These are phyloP conservation scores for Eucalyptus guilfoylei DNA, from an alignment of 345 rosid species.

Conservation along the genomic window DNA sequence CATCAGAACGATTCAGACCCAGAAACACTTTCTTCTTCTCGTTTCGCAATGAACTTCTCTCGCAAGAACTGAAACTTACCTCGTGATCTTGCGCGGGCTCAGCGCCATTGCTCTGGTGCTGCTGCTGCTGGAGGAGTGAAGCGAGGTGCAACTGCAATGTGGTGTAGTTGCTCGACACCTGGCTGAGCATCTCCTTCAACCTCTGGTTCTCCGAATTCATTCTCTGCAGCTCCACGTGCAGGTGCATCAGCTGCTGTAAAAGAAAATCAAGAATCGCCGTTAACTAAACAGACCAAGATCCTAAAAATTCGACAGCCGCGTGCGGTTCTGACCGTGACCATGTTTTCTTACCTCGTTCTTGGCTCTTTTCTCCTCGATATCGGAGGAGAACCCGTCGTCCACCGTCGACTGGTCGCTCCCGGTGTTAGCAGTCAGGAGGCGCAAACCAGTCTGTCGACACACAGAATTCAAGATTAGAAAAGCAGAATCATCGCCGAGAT, in stretches of 20 bases:
- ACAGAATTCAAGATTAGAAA: not conserved
- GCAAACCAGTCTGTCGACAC: slow-evolving; percentile 59
- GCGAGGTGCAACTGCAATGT: slow-evolving; percentile 60
- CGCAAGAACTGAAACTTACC: slow-evolving; percentile 4
- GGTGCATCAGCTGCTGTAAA: slow-evolving; percentile 26
- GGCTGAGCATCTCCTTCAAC: slow-evolving; percentile 65
- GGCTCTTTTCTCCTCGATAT: slow-evolving; percentile 38
- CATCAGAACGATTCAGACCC: not conserved
- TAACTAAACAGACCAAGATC: not conserved
- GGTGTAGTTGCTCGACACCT: slow-evolving; percentile 56
- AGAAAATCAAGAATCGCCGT: not conserved
- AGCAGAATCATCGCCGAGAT: not conserved
- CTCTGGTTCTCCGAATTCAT: slow-evolving; percentile 66
- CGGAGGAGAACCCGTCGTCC: slow-evolving; percentile 65
- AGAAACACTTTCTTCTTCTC: not conserved
- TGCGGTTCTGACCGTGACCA: not conserved
- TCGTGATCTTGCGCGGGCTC: slow-evolving; percentile 13
- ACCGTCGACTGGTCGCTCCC: slow-evolving; percentile 80
- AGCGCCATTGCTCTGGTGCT: slow-evolving; percentile 5
- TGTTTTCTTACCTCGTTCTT: slow-evolving; percentile 38
- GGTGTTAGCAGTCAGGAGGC: slow-evolving; percentile 52
- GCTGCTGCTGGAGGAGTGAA: slow-evolving; percentile 45
- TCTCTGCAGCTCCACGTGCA: slow-evolving; percentile 56
- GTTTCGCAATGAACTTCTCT: not conserved
- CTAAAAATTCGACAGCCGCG: not conserved